Conservation (phyloP, 2,329 filamentous ascomycete species). For the Aureobasidium sp. region DNA sequence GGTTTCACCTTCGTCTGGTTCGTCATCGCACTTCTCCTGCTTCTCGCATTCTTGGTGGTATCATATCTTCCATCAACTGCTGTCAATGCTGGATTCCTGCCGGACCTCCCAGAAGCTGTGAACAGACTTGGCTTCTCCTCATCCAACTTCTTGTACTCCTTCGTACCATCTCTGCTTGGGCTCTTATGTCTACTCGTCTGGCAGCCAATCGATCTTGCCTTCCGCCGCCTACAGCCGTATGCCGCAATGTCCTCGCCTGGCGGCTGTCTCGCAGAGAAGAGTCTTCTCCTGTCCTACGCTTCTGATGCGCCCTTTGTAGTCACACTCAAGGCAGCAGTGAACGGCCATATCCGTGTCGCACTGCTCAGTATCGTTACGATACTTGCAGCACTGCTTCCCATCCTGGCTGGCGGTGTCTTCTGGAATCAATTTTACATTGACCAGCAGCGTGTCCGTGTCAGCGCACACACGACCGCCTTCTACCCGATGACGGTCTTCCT, state of each 20-base stretch:
- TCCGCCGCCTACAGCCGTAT: slow-evolving; percentile 63
- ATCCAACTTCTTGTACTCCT: slow-evolving; percentile 80
- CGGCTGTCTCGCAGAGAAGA: slow-evolving; percentile 54
- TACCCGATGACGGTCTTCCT: slow-evolving; percentile 68
- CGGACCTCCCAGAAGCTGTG: slow-evolving; percentile 48
- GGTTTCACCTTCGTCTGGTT: slow-evolving; percentile 58
- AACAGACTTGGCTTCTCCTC: slow-evolving; percentile 59
- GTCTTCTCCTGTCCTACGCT: slow-evolving; percentile 63
- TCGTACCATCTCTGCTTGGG: slow-evolving; percentile 61
- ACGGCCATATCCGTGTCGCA: slow-evolving; percentile 59
- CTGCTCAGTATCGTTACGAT: slow-evolving; percentile 51
- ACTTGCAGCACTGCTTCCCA: slow-evolving; percentile 54
- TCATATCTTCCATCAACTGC: slow-evolving; percentile 62
- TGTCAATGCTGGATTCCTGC: slow-evolving; percentile 62
- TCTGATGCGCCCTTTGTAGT: slow-evolving; percentile 56
- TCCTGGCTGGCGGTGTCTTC: slow-evolving; percentile 63
- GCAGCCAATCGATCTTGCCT: slow-evolving; percentile 56
- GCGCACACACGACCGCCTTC: slow-evolving; percentile 61
- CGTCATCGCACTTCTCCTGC: slow-evolving; percentile 50
- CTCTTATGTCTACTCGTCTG: slow-evolving; percentile 59
- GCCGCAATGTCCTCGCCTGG: slow-evolving; percentile 49
- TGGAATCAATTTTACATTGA: slow-evolving; percentile 57
- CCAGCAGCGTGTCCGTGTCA: slow-evolving; percentile 51
- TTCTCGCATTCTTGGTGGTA: slow-evolving; percentile 65
- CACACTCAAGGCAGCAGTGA: slow-evolving; percentile 49